These are phyloP conservation scores for Massariosphaeria phaeospora DNA, from an alignment of 495 filamentous ascomycete genomes.

Conservation along the genomic window DNA sequence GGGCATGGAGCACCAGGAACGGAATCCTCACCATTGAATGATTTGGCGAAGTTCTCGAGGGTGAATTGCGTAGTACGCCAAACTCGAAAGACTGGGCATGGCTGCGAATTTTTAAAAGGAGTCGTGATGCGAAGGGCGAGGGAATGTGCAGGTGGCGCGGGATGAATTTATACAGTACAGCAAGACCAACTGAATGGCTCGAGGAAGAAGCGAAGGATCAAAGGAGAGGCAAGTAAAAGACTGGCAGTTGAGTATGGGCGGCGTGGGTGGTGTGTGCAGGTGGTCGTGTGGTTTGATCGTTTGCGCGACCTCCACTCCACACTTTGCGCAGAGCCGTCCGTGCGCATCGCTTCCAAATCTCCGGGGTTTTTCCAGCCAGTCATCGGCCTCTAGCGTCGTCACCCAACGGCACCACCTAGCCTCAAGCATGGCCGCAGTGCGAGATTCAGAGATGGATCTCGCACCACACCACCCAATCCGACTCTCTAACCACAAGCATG, in stretches of 20 bases:
- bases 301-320: neutral
- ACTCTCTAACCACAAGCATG: too few species aligned
- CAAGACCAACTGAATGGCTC: neutral
- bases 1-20: neutral
- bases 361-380: slow-evolving; percentile 5
- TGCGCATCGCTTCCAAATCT: neutral
- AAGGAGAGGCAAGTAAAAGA: neutral
- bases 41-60: slow-evolving; percentile 74
- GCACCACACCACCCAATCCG: too few species aligned
- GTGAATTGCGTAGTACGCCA: slow-evolving; percentile 74
- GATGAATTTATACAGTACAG: neutral
- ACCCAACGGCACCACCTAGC: too few species aligned
- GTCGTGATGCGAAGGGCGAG: neutral
- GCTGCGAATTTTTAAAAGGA: slow-evolving; percentile 14
- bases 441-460: too few species aligned
- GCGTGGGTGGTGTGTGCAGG: neutral
- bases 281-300: neutral
- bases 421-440: too few species aligned
- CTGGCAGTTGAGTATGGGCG: too few species aligned
- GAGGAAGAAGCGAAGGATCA: neutral
- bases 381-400: too few species aligned
- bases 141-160: neutral
- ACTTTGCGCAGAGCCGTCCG: neutral
- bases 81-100: slow-evolving; percentile 53
- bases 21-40: slow-evolving; percentile 72